A percentile compares a stretch with the other conserved stretches of the same genome.
Evolutionary conservation across 176 grass and related monocot species (phyloP).

Genomic region (Triticum timopheevii): DNA sequence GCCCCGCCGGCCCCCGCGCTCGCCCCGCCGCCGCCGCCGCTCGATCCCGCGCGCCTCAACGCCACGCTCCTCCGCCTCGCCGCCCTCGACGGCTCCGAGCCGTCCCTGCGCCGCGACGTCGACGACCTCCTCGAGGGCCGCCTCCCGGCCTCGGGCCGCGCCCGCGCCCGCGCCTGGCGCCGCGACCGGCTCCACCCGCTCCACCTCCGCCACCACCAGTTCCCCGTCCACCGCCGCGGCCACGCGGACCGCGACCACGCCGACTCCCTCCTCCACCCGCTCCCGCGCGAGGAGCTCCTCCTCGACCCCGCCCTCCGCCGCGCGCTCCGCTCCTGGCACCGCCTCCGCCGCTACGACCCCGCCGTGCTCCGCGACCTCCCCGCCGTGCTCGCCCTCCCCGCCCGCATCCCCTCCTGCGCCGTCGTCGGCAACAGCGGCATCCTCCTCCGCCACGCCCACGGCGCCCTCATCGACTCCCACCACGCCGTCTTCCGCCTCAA

Average conservation of each 20-base stretch:
- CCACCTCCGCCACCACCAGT: constrained; percentile 41
- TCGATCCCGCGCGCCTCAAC: constrained; percentile 44
- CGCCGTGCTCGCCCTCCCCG: constrained; percentile 19
- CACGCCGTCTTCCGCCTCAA: constrained; percentile 83
- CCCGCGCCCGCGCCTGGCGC: constrained; percentile 36
- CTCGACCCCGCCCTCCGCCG: constrained; percentile 50
- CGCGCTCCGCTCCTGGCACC: constrained; percentile 64
- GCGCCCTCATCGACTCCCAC: constrained; percentile 79
- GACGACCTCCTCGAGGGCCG: constrained; percentile 70
- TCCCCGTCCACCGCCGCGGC: constrained; percentile 43
- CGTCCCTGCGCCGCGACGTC: constrained; percentile 54
- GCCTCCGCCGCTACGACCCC: constrained; percentile 64
- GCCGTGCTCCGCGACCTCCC: constrained; percentile 50
- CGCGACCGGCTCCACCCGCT: constrained; percentile 44
- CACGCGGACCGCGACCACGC: constrained; percentile 31
- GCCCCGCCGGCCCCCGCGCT: background rate
- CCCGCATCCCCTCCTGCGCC: constrained; percentile 61
- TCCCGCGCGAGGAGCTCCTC: constrained; percentile 34
- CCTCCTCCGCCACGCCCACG: constrained; percentile 61
- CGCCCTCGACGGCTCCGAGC: constrained; percentile 50
- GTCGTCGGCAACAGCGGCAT: constrained; percentile 97
- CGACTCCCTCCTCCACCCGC: constrained; percentile 44
- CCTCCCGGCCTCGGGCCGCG: constrained; percentile 37
- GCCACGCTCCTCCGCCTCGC: constrained; percentile 72
- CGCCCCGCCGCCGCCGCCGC: background rate